These are phyloP conservation scores for Fusarium coffeatum DNA, from an alignment of 2,329 filamentous ascomycete genomes.

Conservation along the genomic window DNA sequence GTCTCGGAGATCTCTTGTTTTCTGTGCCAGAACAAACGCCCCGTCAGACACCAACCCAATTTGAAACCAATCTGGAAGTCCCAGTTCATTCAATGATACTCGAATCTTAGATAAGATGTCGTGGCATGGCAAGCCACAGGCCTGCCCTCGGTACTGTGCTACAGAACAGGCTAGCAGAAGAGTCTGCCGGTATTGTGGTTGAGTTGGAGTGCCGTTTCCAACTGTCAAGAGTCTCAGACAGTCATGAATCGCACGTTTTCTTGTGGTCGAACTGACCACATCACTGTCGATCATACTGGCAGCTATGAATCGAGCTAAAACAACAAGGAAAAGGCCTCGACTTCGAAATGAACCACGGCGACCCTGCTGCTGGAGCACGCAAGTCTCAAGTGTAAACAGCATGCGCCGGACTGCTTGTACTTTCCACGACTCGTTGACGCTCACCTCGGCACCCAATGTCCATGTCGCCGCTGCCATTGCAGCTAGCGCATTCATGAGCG, in stretches of 20 bases:
- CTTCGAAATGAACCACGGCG: slow-evolving; percentile 15
- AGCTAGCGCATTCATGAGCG: slow-evolving; percentile 48
- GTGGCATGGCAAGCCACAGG: slow-evolving; percentile 53
- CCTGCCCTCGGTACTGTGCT: slow-evolving; percentile 60
- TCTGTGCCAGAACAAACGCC: slow-evolving; percentile 64
- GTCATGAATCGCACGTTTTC: slow-evolving; percentile 37
- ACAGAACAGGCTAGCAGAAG: slow-evolving; percentile 58
- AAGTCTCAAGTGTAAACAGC: slow-evolving; percentile 44
- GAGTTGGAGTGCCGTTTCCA: slow-evolving; percentile 22
- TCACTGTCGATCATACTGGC: slow-evolving; percentile 32
- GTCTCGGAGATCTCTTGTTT: slow-evolving; percentile 64
- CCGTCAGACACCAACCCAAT: slow-evolving; percentile 57
- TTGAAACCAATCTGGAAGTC: slow-evolving; percentile 50
- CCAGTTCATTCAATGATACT: slow-evolving; percentile 52
- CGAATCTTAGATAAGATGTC: slow-evolving; percentile 56
- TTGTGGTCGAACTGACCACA: slow-evolving; percentile 27
- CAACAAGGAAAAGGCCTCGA: slow-evolving; percentile 42
- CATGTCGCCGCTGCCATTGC: slow-evolving; percentile 46
- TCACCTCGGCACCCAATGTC: slow-evolving; percentile 25
- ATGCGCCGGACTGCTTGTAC: slow-evolving; percentile 41
- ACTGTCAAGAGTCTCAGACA: slow-evolving; percentile 36
- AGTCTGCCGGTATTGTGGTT: slow-evolving; percentile 46
- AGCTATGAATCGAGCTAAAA: slow-evolving; percentile 47
- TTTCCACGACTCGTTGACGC: slow-evolving; percentile 13
- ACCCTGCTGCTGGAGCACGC: slow-evolving; percentile 32